Evolutionary conservation across 495 filamentous ascomycete species (phyloP), one percentile per base, ranked within the genome.

Genomic region (Penicillium steckii): DNA sequence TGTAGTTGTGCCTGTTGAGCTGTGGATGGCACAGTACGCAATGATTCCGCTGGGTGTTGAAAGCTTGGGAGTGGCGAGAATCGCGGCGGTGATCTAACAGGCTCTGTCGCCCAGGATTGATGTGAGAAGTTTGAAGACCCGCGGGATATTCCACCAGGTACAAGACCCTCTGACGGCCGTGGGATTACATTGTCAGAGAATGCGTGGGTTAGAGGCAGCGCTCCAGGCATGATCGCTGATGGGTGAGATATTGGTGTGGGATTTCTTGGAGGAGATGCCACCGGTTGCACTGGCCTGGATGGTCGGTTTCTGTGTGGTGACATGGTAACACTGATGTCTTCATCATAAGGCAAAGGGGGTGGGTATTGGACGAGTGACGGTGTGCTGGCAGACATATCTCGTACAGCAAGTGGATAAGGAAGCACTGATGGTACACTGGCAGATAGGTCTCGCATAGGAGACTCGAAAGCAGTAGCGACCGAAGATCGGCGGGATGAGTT

Each of bases 61-160:
- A 45, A 60, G 46, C 43, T 54, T 8, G 61, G 55, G 8, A 61
- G n/a, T 5, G 65, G 67, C 3, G 65, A 61, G 46, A 67, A 60
- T 13, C 56, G 60, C 7, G 62, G 60, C 3, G 68, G 71, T 32
- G 55, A 64, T 6, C 60, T 59, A 25, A 61, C 59, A 6, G 70
- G 70, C 8, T 75, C 73, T 10, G 72, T 74, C 2, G 65, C 56
- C 69, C 72, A 76, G 8, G 72, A 75, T 18, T 70, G 63, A 12
- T 66, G 61, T 19, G 73, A 77, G 21, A 65, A 59, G 3, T 46
- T 56, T 0, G 73, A 75, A 1, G 67, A 62, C 12, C 52, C 59
- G 12, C 72, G 66, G 1, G 72, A 64, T 54, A 75, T 65, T 0
- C 64, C 47, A 18, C 71, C 71, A 2, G 65, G 30, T 0, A 50